Evolutionary conservation across 257 asterid genomes (phyloP), one percentile per base, ranked within the genome.

Genomic region (Salvia rosmarinus): DNA sequence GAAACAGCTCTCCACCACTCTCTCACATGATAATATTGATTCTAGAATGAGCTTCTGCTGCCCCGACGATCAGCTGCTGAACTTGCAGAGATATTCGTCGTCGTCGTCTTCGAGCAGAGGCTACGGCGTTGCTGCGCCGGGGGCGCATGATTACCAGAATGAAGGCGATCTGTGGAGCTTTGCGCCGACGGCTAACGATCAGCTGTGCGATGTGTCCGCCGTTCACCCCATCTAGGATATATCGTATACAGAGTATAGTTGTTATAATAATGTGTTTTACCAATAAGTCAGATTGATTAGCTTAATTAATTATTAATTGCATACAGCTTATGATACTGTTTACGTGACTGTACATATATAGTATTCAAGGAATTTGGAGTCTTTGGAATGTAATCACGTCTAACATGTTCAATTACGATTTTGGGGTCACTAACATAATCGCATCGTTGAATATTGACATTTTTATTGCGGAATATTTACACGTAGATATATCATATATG

Each of bases 121-220:
- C 11, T 68, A 64, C 37, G 58, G 6, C 5, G 73, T 10, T 12
- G 44, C 7, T 13, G 68, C 6, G 19, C 19, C 60, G 16, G 44
- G 3, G 19, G 40, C 61, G 20, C 68, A 70, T 10, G 79, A 75
- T 72, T 66, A 77, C 59, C 74, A 63, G 21, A 72, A 62, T 57
- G 83, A 81, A 12, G 76, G 70, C 14, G 85, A 84, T 59, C 71
- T 84, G 0, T 84, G 89, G 91, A 63, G 79, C 74, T 79, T 85
- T 46, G 55, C 74, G 0, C 65, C 58, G 57, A 60, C 87, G 7
- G 28, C 81, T 9, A 70, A 34, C 20, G 80, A 81, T 30, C 81
- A 71, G 12, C 43, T 74, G 13, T 64, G 77, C 34, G 79, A 77
- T 42, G 59, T 74, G 74, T 57, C 84, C 35, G 65, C 77, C 69